Conservation (phyloP, 768 basidiomycete genomes). For the Plicaturopsis crispa region DNA sequence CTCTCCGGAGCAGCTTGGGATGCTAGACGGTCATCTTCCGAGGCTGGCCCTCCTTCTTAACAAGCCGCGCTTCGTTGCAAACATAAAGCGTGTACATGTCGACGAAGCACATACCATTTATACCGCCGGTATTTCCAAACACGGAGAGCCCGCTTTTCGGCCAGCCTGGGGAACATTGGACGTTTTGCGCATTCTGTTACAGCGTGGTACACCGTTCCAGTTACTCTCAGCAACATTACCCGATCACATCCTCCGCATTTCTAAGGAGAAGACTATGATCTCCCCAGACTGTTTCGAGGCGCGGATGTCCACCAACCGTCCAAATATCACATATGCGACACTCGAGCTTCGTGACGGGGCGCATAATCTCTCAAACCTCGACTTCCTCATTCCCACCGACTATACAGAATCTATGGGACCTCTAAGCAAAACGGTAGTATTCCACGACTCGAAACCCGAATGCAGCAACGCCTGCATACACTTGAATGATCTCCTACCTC, state of each 20-base stretch:
- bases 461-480: constrained; percentile 3
- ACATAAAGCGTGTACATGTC: constrained; percentile 9
- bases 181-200: constrained; percentile 11
- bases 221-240: constrained; percentile 16
- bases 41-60: constrained; percentile 10
- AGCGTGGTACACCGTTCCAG: constrained; percentile 5
- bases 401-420: not conserved
- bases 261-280: constrained; percentile 10
- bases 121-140: constrained; percentile 13
- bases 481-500: constrained; percentile 9
- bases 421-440: constrained; percentile 10
- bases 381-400: constrained; percentile 14
- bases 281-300: constrained; percentile 6
- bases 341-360: constrained; percentile 15
- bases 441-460: constrained; percentile 11
- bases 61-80: no score
- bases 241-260: constrained; percentile 13
- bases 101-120: constrained; percentile 19
- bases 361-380: constrained; percentile 15
- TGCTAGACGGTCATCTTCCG: constrained; percentile 11
- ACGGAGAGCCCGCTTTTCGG: constrained; percentile 14
- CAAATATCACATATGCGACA: constrained; percentile 21
- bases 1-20: constrained; percentile 12
- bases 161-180: constrained; percentile 16
- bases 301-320: constrained; percentile 15